phyloP scores from a whole-genome alignment of 2,329 filamentous ascomycete species.

The Furcasterigmium sp. region DNA sequence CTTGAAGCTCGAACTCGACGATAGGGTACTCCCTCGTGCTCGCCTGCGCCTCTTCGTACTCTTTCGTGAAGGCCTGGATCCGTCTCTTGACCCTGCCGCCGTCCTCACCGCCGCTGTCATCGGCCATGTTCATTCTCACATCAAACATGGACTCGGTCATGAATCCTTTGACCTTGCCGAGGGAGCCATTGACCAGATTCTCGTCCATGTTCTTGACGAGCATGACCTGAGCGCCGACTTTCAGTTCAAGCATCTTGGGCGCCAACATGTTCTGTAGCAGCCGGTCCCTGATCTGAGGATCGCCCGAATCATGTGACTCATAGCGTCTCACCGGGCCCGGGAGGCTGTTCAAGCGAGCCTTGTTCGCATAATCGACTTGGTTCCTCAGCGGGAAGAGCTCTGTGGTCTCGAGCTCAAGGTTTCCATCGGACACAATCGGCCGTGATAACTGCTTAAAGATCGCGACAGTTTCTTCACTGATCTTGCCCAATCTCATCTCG shows the following conservation, averaged over 20 bases:
- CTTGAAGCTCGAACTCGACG: conserved; percentile 75
- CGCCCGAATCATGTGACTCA: conserved; percentile 71
- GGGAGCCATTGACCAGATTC: conserved; percentile 84
- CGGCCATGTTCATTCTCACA: conserved; percentile 17
- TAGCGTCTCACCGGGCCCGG: conserved; percentile 64
- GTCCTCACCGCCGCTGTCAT: conserved; percentile 35
- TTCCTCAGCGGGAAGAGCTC: conserved; percentile 88
- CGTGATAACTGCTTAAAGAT: conserved; percentile 72
- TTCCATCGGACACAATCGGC: conserved; percentile 66
- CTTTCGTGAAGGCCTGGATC: conserved; percentile 44
- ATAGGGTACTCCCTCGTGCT: conserved; percentile 61
- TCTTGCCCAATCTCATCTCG: conserved; percentile 87
- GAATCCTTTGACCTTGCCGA: conserved; percentile 80
- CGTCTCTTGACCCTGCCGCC: conserved; percentile 49
- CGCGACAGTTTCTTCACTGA: conserved; percentile 69
- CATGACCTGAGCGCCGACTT: conserved; percentile 95
- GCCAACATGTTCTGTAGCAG: conserved; percentile 90
- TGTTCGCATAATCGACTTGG: conserved; percentile 87
- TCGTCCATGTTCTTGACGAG: conserved; percentile 99
- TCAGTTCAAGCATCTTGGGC: conserved; percentile 71
- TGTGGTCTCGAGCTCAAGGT: conserved; percentile 64
- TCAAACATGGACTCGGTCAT: conserved; percentile 47
- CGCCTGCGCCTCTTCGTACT: conserved; percentile 32
- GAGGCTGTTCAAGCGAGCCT: conserved; percentile 64
- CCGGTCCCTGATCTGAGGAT: conserved; percentile 66